Evolutionary conservation across 106 monocot species (phyloP).

Genomic region (Phalaenopsis equestris): DNA sequence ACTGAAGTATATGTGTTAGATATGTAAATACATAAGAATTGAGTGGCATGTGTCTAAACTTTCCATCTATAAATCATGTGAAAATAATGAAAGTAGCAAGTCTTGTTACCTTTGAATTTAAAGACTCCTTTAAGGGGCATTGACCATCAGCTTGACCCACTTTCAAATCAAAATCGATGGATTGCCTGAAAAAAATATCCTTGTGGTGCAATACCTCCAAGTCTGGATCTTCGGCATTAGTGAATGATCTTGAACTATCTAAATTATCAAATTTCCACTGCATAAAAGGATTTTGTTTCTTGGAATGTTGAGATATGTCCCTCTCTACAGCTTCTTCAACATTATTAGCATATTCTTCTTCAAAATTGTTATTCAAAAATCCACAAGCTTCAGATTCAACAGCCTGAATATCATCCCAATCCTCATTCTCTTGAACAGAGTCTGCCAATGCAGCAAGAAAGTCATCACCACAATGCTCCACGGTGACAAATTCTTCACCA

Average conservation of each 20-base stretch:
- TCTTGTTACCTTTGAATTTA: background rate
- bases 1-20: too few relatives aligned
- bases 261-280: background rate
- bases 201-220: slow-evolving; percentile 58
- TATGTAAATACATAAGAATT: too few relatives aligned
- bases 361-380: slow-evolving; percentile 33
- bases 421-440: slow-evolving; percentile 59
- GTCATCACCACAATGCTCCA: slow-evolving; percentile 85
- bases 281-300: slow-evolving; percentile 6
- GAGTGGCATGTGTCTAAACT: too few relatives aligned
- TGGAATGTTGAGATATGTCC: background rate
- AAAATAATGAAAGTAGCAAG: background rate
- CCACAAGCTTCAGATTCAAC: slow-evolving; percentile 73
- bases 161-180: slow-evolving; percentile 9
- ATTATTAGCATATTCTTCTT: slow-evolving; percentile 14
- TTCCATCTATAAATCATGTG: background rate
- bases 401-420: slow-evolving; percentile 82
- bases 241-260: slow-evolving; percentile 7
- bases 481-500: slow-evolving; percentile 73
- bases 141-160: slow-evolving; percentile 4
- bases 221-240: slow-evolving; percentile 41
- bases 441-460: slow-evolving; percentile 81
- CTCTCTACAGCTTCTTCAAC: slow-evolving; percentile 11
- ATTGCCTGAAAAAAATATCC: slow-evolving; percentile 4
- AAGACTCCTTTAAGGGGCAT: background rate